phyloP scores from a whole-genome alignment of 1,284 basidiomycete genomes.

The Ustilago sp. region DNA sequence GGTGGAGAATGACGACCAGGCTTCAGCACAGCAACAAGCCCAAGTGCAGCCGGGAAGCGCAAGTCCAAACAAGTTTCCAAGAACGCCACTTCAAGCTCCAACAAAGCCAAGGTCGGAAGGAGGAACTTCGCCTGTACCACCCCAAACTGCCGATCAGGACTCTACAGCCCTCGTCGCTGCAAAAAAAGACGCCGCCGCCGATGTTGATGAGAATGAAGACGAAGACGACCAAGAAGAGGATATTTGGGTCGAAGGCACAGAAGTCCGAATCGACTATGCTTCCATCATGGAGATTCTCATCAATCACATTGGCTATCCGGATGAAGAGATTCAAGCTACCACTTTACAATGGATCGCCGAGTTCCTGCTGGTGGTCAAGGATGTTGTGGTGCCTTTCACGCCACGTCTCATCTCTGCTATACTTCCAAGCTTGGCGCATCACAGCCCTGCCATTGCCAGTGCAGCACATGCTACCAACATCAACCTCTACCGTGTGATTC shows the following conservation, averaged over 20 bases:
- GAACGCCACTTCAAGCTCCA: conserved; percentile 1
- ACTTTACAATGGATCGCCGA: conserved; percentile 89
- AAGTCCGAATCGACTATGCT: conserved; percentile 88
- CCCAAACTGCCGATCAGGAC: conserved; percentile 16
- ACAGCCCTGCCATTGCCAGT: conserved; percentile 86
- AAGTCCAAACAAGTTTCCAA: conserved; percentile 36
- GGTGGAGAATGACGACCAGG: conserved; percentile 69
- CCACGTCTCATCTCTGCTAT: conserved; percentile 91
- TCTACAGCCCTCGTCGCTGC: neutral
- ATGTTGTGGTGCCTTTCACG: conserved; percentile 93
- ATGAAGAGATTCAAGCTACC: conserved; percentile 71
- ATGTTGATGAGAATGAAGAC: conserved; percentile 56
- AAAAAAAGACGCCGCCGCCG: conserved; percentile 18
- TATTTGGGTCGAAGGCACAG: conserved; percentile 92
- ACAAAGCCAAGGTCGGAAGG: conserved; percentile 19
- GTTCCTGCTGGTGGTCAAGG: conserved; percentile 86
- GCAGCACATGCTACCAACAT: conserved; percentile 89
- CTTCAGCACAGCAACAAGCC: conserved; percentile 60
- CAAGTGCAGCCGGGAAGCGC: conserved; percentile 32
- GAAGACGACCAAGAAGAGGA: conserved; percentile 70
- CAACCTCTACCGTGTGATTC: conserved; percentile 84
- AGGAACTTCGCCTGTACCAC: conserved; percentile 22
- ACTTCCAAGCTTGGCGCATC: conserved; percentile 92
- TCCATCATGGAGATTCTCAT: conserved; percentile 94
- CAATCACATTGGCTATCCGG: conserved; percentile 83